Evolutionary conservation across 768 basidiomycete species (phyloP).

Genomic region (Leccinum rimulosum): DNA sequence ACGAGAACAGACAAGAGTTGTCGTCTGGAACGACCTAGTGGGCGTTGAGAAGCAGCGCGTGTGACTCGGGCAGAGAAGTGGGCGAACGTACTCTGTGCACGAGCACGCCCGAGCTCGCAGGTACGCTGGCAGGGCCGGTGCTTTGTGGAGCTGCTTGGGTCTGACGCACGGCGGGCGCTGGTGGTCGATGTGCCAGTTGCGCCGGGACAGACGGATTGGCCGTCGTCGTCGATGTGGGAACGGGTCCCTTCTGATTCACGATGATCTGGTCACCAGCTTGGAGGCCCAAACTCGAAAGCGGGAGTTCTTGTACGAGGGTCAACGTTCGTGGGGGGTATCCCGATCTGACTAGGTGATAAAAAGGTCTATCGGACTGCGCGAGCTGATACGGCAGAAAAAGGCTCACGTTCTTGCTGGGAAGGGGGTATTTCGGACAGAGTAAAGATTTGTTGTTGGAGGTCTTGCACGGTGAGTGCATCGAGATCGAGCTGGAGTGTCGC

Average conservation of each 20-base stretch:
- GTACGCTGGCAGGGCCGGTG: slow-evolving; percentile 54
- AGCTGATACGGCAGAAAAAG: background rate
- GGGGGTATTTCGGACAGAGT: slow-evolving; percentile 66
- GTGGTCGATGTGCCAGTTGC: slow-evolving; percentile 12
- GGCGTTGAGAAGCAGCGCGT: slow-evolving; percentile 7
- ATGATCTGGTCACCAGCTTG: slow-evolving; percentile 83
- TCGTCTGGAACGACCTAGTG: slow-evolving; percentile 88
- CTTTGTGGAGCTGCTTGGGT: slow-evolving; percentile 10
- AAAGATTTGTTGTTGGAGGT: slow-evolving; percentile 74
- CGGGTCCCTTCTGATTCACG: slow-evolving; percentile 47
- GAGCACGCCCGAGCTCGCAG: slow-evolving; percentile 60
- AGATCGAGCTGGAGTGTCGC: slow-evolving; percentile 71
- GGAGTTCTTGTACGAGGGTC: slow-evolving; percentile 68
- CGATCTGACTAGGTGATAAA: slow-evolving; percentile 53
- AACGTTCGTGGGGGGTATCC: slow-evolving; percentile 85
- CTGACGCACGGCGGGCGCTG: slow-evolving; percentile 15
- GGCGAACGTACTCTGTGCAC: slow-evolving; percentile 59
- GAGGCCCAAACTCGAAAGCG: slow-evolving; percentile 74
- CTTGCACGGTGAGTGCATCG: slow-evolving; percentile 61
- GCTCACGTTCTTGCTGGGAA: slow-evolving; percentile 75
- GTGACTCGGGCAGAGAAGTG: background rate
- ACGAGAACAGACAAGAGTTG: slow-evolving; percentile 92
- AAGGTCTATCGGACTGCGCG: background rate
- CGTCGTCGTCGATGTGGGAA: slow-evolving; percentile 7
- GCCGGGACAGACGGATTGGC: slow-evolving; percentile 8